Evolutionary conservation across 2,329 filamentous ascomycete species (phyloP), one percentile per base, ranked within the genome.

Genomic region (Microcyclosporella mali): DNA sequence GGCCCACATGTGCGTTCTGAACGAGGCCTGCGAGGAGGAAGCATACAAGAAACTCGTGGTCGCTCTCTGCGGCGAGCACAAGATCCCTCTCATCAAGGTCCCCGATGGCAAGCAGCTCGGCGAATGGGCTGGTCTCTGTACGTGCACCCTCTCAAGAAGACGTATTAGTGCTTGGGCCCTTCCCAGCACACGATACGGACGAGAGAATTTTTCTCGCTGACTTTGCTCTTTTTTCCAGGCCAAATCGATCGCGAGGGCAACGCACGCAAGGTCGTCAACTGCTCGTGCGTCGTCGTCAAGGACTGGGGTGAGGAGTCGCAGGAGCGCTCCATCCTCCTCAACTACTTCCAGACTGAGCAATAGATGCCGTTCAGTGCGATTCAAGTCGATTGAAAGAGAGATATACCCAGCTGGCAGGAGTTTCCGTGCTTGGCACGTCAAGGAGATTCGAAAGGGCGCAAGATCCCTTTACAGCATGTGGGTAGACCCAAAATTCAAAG

Each of bases 11-110:
- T 98, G 92, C 73, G 92, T 98, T 61, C 84, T 98, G 65, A 98
- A 98, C 83, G 92, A 98, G 83, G 84, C 85, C 60, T 98, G 92
- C 80, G 92, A 98, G 79, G 92, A 98, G 82, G 92, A 98, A 76
- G 90, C 92, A 60, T 98, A 98, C 82, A 98, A 98, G 88, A 98
- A 98, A 85, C 83, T 98, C 59, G 90, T 98, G 65, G 86, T 97
- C 62, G 92, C 92, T 53, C 85, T 98, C 51, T 98, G 92, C 86
- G 87, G 85, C 56, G 92, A 98, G 83, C 92, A 98, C 80, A 95
- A 95, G 84, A 98, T 98, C 66, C 92, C 92, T 58, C 78, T 98
- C 65, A 98, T 98, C 82, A 97, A 98, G 87, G 92, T 98, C 56
- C 90, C 89, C 61, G 92, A 98, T 73, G 92, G 92, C 73, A 98